Evolutionary conservation across 1,139 yeast species (phyloP), one percentile per base, ranked within the genome.

Genomic region (Pichia inconspicua): DNA sequence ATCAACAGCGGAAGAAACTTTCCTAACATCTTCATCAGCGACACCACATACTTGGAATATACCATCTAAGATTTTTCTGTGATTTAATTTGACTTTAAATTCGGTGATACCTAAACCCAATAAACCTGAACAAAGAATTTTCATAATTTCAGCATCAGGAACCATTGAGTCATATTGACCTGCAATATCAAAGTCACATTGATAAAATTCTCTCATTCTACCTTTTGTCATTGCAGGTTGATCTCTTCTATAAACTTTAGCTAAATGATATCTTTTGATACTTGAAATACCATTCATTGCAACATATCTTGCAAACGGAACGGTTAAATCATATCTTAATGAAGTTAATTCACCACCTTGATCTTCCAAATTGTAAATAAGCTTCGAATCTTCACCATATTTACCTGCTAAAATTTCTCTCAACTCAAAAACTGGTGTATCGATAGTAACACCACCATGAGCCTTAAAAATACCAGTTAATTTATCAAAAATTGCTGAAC

Each of bases 191-290:
- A 92, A 86, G 71, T 92, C 98, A 73, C 98, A 92, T 70, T 92
- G 98, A 69, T 92, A 92, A 62, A 92, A 92, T 68, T 92, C 98
- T 77, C 98, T 84, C 98, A 92, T 92, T 70, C 98, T 81, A 51
- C 98, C 98, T 69, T 92, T 92, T 50, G 97, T 90, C 98, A 92
- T 92, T 15, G 98, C 98, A 6, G 98, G 98, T 69, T 92, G 98
- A 66, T 92, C 98, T 70, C 98, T 84, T 71, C 98, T 80, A 70
- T 92, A 92, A 48, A 92, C 98, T 69, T 92, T 92, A 58, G 98
- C 98, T 57, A 92, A 87, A 71, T 92, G 98, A 68, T 82, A 92
- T 65, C 98, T 78, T 71, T 92, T 92, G 68, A 92, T 92, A 64
- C 74, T 79, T 59, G 87, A 84, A 54, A 92, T 77, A 61, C 87